Evolutionary conservation across 148 eudicot genomes (phyloP).

Genomic region (Rheum nobile): DNA sequence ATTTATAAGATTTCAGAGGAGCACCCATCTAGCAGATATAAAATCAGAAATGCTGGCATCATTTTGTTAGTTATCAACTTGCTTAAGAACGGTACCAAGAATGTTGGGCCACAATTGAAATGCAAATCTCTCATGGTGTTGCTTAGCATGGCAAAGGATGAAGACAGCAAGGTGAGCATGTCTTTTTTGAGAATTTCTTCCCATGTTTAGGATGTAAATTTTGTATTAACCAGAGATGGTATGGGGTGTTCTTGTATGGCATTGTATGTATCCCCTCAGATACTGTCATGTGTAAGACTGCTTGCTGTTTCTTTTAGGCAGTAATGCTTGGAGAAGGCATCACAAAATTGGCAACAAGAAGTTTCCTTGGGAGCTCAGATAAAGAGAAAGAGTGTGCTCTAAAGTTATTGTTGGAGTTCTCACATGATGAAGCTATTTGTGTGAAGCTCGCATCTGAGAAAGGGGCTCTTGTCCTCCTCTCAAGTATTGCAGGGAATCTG

Average conservation of each 20-base stretch:
- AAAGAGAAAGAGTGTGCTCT: constrained; percentile 49
- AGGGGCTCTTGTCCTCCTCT: constrained; percentile 55
- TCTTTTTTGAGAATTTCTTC: not conserved
- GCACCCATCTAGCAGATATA: constrained; percentile 47
- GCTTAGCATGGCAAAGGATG: constrained; percentile 54
- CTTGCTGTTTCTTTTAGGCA: constrained; percentile 18
- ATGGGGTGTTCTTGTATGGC: not conserved
- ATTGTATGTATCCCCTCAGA: constrained; percentile 5
- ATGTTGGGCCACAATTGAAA: constrained; percentile 29
- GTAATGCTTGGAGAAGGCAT: constrained; percentile 49
- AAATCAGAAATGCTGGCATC: constrained; percentile 41
- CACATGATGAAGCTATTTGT: constrained; percentile 37
- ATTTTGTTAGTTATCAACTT: constrained; percentile 29
- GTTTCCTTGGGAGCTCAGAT: constrained; percentile 48
- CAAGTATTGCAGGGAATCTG: constrained; percentile 51
- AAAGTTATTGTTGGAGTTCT: constrained; percentile 44
- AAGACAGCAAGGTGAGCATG: constrained; percentile 51
- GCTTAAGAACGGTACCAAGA: constrained; percentile 34
- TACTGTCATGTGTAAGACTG: too few relatives aligned
- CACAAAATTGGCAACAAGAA: constrained; percentile 43
- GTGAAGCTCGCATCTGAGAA: constrained; percentile 53
- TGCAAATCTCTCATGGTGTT: constrained; percentile 50
- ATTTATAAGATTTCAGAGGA: constrained; percentile 43
- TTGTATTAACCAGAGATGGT: not conserved
- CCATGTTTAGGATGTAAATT: not conserved